A percentile compares a stretch with the other conserved stretches of the same genome.
Evolutionary conservation across 148 eudicot species (phyloP).

Genomic region (Rheum nobile): DNA sequence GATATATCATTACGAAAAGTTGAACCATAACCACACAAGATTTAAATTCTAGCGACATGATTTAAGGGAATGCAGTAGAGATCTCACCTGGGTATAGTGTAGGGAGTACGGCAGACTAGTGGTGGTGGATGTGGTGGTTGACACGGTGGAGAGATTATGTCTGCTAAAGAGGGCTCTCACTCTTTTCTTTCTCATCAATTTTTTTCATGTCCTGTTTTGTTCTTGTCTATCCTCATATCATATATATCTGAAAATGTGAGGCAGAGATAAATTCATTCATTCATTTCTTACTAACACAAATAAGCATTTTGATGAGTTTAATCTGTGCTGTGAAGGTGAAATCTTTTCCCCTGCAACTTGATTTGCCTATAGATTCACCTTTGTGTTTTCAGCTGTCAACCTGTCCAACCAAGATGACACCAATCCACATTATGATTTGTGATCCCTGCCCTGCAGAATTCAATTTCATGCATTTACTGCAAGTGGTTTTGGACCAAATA

Average conservation of each 20-base stretch:
- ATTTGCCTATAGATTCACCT: not conserved
- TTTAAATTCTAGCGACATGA: too few relatives aligned
- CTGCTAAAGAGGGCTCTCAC: constrained; percentile 5
- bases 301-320: not conserved
- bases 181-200: not conserved
- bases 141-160: constrained; percentile 1
- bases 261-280: not conserved
- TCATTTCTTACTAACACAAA: not conserved
- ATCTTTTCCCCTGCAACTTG: not conserved
- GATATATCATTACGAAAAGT: too few relatives aligned
- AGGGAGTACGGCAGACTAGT: not conserved
- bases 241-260: not conserved
- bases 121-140: constrained; percentile 7
- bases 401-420: not conserved
- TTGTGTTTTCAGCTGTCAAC: not conserved
- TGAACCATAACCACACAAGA: too few relatives aligned
- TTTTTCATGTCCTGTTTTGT: not conserved
- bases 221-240: not conserved
- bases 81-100: not conserved
- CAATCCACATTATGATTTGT: not conserved
- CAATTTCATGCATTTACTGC: not conserved
- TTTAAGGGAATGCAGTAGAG: not conserved
- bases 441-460: not conserved
- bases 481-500: not conserved
- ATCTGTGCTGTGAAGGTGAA: not conserved